Evolutionary conservation across 1,139 yeast species (phyloP).

Genomic region (Wickerhamomyces sp.): DNA sequence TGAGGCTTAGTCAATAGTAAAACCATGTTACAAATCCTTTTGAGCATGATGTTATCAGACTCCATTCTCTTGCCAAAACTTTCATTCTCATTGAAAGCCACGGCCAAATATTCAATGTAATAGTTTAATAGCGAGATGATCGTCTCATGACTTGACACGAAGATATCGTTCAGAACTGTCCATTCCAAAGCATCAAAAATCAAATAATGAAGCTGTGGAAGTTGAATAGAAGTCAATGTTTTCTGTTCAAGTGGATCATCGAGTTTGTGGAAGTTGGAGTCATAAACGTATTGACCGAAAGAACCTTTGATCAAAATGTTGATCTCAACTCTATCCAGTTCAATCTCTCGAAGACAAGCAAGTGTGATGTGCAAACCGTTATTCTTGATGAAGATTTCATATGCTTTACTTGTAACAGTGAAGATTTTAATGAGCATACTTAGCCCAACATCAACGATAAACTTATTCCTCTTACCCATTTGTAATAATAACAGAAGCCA

Average conservation of each 20-base stretch:
- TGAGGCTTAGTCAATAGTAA: constrained; percentile 27
- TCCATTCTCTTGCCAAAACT: constrained; percentile 18
- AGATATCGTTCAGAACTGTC: constrained; percentile 29
- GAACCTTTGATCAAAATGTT: constrained; percentile 41
- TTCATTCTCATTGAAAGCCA: constrained; percentile 14
- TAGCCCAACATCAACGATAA: constrained; percentile 43
- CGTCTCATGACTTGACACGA: constrained; percentile 18
- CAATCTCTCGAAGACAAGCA: constrained; percentile 30
- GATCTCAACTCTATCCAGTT: constrained; percentile 36
- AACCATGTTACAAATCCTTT: constrained; percentile 23
- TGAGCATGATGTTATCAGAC: constrained; percentile 15
- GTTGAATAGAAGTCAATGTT: constrained; percentile 8
- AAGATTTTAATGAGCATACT: constrained; percentile 47
- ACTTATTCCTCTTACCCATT: constrained; percentile 27
- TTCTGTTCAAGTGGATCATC: constrained; percentile 6
- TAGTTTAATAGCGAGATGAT: constrained; percentile 17
- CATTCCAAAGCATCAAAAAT: constrained; percentile 29
- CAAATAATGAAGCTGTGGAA: constrained; percentile 27
- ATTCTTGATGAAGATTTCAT: constrained; percentile 43
- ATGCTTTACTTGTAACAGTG: constrained; percentile 41
- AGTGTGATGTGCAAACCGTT: constrained; percentile 55
- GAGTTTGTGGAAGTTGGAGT: constrained; percentile 19
- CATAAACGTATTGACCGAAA: constrained; percentile 24
- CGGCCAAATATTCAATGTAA: constrained; percentile 18
- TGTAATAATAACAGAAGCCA: constrained; percentile 59